phyloP scores from a whole-genome alignment of 352 stramenopile genomes.

The Globisporangium middletonii region DNA sequence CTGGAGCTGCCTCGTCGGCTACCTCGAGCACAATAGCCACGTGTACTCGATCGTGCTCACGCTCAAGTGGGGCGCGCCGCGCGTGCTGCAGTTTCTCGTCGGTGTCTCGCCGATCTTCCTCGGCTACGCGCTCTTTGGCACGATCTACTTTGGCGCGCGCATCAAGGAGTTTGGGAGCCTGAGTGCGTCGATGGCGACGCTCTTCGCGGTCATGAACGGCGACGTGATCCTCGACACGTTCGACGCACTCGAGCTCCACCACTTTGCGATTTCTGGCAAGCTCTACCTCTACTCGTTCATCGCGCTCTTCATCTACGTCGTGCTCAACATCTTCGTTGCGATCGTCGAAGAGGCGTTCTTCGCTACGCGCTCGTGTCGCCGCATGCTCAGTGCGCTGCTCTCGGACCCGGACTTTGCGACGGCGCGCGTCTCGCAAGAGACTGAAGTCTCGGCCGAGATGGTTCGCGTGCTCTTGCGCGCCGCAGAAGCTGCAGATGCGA shows the following conservation, averaged over 20 bases:
- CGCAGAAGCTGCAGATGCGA: slow-evolving; percentile 16
- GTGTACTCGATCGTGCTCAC: slow-evolving; percentile 91
- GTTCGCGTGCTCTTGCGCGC: slow-evolving; percentile 42
- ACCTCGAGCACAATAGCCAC: slow-evolving; percentile 81
- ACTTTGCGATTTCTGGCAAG: slow-evolving; percentile 61
- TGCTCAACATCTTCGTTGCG: slow-evolving; percentile 91
- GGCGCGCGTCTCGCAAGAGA: slow-evolving; percentile 29
- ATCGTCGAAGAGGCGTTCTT: slow-evolving; percentile 92
- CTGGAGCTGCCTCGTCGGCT: slow-evolving; percentile 81
- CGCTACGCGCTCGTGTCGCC: slow-evolving; percentile 57
- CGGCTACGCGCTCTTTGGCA: slow-evolving; percentile 85
- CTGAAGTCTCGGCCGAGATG: slow-evolving; percentile 51
- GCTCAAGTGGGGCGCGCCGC: slow-evolving; percentile 69
- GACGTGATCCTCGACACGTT: slow-evolving; percentile 90
- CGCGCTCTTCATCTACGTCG: slow-evolving; percentile 90
- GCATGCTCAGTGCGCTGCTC: slow-evolving; percentile 59
- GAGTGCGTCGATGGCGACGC: slow-evolving; percentile 61
- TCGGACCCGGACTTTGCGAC: slow-evolving; percentile 34
- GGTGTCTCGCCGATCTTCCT: slow-evolving; percentile 87
- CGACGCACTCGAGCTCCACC: slow-evolving; percentile 66
- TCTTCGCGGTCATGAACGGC: slow-evolving; percentile 89
- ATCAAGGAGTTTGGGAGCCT: slow-evolving; percentile 72
- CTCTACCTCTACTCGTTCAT: slow-evolving; percentile 89
- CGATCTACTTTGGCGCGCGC: slow-evolving; percentile 84
- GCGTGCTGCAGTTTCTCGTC: slow-evolving; percentile 83